Evolutionary conservation across 306 rosid genomes (phyloP).

Genomic region (Cicer judaicum): DNA sequence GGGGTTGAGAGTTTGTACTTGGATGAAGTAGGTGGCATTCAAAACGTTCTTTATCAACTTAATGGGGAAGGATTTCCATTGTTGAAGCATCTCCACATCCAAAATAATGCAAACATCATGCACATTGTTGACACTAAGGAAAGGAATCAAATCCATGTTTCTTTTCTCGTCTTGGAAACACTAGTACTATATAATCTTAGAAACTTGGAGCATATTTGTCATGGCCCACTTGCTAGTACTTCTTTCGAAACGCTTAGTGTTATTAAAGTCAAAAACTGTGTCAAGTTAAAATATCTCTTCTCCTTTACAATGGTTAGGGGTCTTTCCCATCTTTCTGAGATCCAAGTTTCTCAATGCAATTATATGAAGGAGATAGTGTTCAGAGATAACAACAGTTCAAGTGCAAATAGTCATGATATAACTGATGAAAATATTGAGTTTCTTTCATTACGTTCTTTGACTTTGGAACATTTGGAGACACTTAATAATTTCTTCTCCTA

Average conservation of each 20-base stretch:
- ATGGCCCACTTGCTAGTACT: slow-evolving; percentile 7
- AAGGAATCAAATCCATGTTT: background rate
- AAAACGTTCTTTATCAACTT: slow-evolving; percentile 14
- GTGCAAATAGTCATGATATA: background rate
- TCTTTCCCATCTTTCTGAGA: background rate
- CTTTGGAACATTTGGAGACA: background rate
- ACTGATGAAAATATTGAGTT: background rate
- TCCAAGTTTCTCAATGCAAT: slow-evolving; percentile 2
- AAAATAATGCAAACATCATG: slow-evolving; percentile 1
- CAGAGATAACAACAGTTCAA: background rate
- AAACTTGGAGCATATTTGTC: slow-evolving; percentile 3
- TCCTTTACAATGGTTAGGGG: background rate
- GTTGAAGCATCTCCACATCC: background rate
- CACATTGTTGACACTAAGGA: background rate
- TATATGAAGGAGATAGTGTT: background rate
- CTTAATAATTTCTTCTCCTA: background rate
- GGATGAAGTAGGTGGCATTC: slow-evolving; percentile 15
- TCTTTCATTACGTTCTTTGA: background rate
- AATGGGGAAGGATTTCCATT: slow-evolving; percentile 8
- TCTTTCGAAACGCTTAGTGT: background rate
- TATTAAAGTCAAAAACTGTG: slow-evolving; percentile 1
- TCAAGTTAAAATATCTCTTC: slow-evolving; percentile 11
- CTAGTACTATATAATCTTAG: background rate
- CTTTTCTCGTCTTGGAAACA: background rate
- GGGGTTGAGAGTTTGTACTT: background rate